Base-by-base conservation (phyloP, 768 basidiomycete species). In the Naematelia aurantialba region DNA sequence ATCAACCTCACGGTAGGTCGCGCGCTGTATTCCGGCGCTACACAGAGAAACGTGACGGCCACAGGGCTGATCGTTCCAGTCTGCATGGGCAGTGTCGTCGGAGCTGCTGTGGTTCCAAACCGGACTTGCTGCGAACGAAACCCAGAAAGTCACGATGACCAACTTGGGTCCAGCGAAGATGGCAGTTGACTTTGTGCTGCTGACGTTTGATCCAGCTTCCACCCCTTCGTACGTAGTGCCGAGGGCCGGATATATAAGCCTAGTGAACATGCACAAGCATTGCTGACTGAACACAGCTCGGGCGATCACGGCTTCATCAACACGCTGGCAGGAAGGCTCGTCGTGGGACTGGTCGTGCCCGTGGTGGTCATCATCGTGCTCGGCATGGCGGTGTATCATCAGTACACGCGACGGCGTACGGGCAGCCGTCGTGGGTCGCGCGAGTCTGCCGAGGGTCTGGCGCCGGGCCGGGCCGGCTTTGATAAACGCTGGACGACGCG, bases 101-200 rank as follows among this genome's bases (percentile, higher is more conserved):
- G 56, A 70, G 49, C 58, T 74, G 2, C 47, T 74, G 12, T 74
- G 68, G 70, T 66, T 64, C 55, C 62, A 58, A n/a, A 65, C 68
- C 0, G 70, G 68, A 10, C 49, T 74, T 1, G 61, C 68, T 48
- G 31, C 58, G 0, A 24, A 39, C 8, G n/a, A 19, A 1, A 22
- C 24, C 13, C 58, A 52, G 21, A 63, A 59, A 17, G 51, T 74
- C 12, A 59, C 57, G 21, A 56, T 74, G 58, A 70, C 68, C 27
- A 70, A 64, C 34, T 53, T 68, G 10, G 63, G 58, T n/a, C 31
- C 59, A 13, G 51, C 55, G 30, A 66, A 61, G 58, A 61, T 69
- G 63, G 44, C 66, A 0, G n/a, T 74, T 8, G 67, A 70, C 52
- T 69, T 69, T 51, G 54, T 71, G 5, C 29, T 70, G 13, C 45